phyloP scores from a whole-genome alignment of 495 filamentous ascomycete genomes.

The Annulohypoxylon moriforme region DNA sequence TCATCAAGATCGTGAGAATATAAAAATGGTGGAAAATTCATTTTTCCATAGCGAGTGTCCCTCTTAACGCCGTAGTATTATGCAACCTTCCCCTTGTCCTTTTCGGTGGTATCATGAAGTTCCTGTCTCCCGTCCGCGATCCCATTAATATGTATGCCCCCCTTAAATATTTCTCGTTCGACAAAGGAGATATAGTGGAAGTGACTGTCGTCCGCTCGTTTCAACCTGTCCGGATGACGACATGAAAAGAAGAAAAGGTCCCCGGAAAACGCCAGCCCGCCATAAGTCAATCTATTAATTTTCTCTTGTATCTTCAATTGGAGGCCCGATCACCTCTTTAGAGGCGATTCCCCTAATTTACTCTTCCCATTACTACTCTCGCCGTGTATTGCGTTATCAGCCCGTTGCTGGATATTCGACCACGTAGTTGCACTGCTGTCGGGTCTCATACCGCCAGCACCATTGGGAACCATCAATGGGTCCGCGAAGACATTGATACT shows the following conservation, averaged over 20 bases:
- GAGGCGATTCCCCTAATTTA: background rate
- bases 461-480: constrained; percentile 50
- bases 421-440: constrained; percentile 44
- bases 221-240: background rate
- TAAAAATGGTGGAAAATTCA: background rate
- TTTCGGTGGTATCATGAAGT: constrained; percentile 5
- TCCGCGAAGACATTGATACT: constrained; percentile 80
- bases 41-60: constrained; percentile 1
- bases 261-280: background rate
- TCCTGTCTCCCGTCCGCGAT: background rate
- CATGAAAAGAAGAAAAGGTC: background rate
- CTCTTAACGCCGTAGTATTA: constrained; percentile 2
- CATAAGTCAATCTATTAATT: background rate
- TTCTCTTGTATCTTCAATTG: background rate
- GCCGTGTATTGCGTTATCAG: constrained; percentile 17
- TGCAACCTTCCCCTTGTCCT: background rate
- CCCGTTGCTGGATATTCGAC: constrained; percentile 44
- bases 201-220: background rate
- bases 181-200: background rate
- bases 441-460: constrained; percentile 18
- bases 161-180: too few relatives aligned
- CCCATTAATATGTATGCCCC: background rate
- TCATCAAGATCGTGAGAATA: background rate
- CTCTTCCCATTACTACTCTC: too few relatives aligned
- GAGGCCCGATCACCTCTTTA: background rate